Evolutionary conservation across 352 stramenopile genomes (phyloP).

Genomic region (Phytophthora multivora): DNA sequence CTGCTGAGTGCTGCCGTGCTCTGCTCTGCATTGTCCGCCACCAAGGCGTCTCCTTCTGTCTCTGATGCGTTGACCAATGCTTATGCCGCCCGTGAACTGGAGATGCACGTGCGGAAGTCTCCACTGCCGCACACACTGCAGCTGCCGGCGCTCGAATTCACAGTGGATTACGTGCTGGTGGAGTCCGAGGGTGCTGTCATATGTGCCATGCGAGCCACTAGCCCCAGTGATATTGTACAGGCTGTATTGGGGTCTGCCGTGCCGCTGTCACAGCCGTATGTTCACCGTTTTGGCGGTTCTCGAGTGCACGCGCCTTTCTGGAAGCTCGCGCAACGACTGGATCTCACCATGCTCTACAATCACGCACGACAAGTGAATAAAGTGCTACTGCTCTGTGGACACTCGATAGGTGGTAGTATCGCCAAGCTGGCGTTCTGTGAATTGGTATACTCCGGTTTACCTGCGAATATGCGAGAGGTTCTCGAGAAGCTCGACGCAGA

Average conservation of each 20-base stretch:
- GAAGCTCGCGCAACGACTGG: slow-evolving; percentile 62
- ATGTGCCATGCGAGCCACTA: slow-evolving; percentile 68
- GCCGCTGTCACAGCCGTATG: slow-evolving; percentile 65
- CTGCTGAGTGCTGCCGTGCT: slow-evolving; percentile 74
- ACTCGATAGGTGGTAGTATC: slow-evolving; percentile 81
- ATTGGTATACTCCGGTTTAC: slow-evolving; percentile 67
- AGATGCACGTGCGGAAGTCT: slow-evolving; percentile 62
- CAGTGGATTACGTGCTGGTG: slow-evolving; percentile 55
- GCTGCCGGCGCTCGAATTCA: slow-evolving; percentile 58
- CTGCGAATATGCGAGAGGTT: slow-evolving; percentile 35
- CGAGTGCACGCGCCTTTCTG: slow-evolving; percentile 79
- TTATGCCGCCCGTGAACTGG: slow-evolving; percentile 42
- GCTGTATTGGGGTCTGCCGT: slow-evolving; percentile 68
- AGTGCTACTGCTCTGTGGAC: slow-evolving; percentile 71
- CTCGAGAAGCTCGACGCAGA: slow-evolving; percentile 61
- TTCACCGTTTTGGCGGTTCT: slow-evolving; percentile 73
- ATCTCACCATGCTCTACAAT: slow-evolving; percentile 47
- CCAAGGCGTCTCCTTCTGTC: slow-evolving; percentile 22
- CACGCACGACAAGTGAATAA: slow-evolving; percentile 49
- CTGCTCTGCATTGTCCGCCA: slow-evolving; percentile 56
- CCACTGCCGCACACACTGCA: slow-evolving; percentile 63
- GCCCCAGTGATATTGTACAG: slow-evolving; percentile 62
- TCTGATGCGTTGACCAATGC: slow-evolving; percentile 17
- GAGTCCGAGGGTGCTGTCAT: slow-evolving; percentile 66
- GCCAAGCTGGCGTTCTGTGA: slow-evolving; percentile 75